These are phyloP conservation scores for Boletus subparvulus DNA, from an alignment of 768 basidiomycete genomes.

Conservation along the genomic window DNA sequence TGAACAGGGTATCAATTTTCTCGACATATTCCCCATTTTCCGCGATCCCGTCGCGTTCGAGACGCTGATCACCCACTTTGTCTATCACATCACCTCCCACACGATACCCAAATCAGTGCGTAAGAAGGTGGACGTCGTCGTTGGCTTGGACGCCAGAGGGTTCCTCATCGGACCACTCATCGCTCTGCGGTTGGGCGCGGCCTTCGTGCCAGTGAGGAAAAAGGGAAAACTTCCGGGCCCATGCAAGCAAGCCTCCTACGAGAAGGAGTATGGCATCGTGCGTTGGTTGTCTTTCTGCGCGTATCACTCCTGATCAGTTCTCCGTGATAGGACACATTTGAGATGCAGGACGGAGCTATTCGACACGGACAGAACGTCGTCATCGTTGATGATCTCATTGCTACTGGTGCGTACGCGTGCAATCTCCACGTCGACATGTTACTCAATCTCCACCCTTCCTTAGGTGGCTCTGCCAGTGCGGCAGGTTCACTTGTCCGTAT, in stretches of 20 bases:
- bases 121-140: constrained; percentile 85
- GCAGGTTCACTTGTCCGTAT: constrained; percentile 86
- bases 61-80: constrained; percentile 83
- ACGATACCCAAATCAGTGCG: constrained; percentile 60
- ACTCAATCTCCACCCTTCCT: constrained; percentile 4
- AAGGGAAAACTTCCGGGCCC: constrained; percentile 91
- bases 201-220: constrained; percentile 96
- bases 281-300: constrained; percentile 26
- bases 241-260: constrained; percentile 70
- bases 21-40: constrained; percentile 94
- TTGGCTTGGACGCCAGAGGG: constrained; percentile 94
- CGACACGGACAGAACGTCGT: constrained; percentile 79
- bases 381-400: constrained; percentile 93
- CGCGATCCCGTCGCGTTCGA: constrained; percentile 85
- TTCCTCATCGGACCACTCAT: constrained; percentile 94
- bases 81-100: constrained; percentile 80
- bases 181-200: constrained; percentile 85
- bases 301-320: constrained; percentile 1
- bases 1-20: constrained; percentile 79
- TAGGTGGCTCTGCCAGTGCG: constrained; percentile 91
- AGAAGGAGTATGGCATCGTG: constrained; percentile 92
- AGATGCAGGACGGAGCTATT: constrained; percentile 91
- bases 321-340: constrained; percentile 77
- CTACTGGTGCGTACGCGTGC: constrained; percentile 66
- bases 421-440: background rate